A percentile compares a stretch with the other conserved stretches of the same genome.
Conservation (phyloP, 2,329 filamentous ascomycete genomes). For the Cyanodermella asteris region DNA sequence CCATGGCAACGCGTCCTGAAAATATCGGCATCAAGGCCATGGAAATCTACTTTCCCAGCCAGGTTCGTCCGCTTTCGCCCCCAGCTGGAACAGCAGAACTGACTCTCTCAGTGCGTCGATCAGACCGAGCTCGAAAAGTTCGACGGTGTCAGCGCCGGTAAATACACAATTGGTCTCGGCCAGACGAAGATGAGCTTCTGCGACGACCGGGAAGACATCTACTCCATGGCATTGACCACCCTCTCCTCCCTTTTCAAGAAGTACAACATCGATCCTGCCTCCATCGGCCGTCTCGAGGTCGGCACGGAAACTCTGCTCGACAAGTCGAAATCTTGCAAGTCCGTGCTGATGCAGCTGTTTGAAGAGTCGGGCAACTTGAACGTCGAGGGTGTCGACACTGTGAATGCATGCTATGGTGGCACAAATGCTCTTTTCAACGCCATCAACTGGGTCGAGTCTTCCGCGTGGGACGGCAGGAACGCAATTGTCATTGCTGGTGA, state of each 20-base stretch:
- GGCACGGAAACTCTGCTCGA: constrained; percentile 70
- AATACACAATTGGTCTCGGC: constrained; percentile 79
- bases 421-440: constrained; percentile 70
- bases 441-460: constrained; percentile 71
- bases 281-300: constrained; percentile 62
- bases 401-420: constrained; percentile 73
- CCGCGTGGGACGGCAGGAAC: constrained; percentile 65
- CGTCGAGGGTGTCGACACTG: constrained; percentile 60
- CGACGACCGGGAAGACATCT: constrained; percentile 79
- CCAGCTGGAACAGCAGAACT: constrained; percentile 4
- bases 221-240: constrained; percentile 62
- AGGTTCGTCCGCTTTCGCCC: constrained; percentile 33
- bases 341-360: constrained; percentile 70
- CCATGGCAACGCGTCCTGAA: constrained; percentile 55
- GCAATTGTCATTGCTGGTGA: constrained; percentile 62
- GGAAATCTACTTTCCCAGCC: constrained; percentile 69
- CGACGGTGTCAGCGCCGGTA: constrained; percentile 60
- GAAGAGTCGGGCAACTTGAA: constrained; percentile 51
- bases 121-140: constrained; percentile 68
- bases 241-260: constrained; percentile 59
- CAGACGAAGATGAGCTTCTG: constrained; percentile 88
- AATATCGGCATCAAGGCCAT: constrained; percentile 89
- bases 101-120: constrained; percentile 50
- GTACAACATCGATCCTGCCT: constrained; percentile 60
- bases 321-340: constrained; percentile 84